Evolutionary conservation across 169 alveolate species (phyloP).

Genomic region (Plasmodium knowlesi): DNA sequence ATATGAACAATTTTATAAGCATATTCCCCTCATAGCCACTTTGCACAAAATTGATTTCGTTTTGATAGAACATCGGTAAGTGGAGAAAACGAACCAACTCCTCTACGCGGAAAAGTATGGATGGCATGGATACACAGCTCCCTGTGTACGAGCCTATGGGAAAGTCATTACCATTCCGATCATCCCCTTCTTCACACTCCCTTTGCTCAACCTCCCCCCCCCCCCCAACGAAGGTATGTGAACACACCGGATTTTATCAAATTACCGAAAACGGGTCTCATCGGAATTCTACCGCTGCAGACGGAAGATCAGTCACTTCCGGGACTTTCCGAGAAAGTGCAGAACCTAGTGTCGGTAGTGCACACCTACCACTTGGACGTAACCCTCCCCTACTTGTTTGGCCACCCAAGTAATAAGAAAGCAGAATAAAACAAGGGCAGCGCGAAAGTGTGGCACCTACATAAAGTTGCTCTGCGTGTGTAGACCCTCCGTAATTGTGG

Average conservation of each 20-base stretch:
- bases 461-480: background rate
- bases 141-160: background rate
- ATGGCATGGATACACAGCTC: background rate
- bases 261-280: constrained; percentile 4
- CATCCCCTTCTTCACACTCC: background rate
- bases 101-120: background rate
- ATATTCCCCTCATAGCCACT: constrained; percentile 38
- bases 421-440: background rate
- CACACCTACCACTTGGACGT: constrained; percentile 12
- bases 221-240: constrained; percentile 11
- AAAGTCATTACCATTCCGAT: background rate
- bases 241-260: constrained; percentile 1
- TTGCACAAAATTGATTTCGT: constrained; percentile 14
- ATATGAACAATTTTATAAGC: constrained; percentile 63
- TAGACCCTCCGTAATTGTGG: no score
- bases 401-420: constrained; percentile 12
- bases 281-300: constrained; percentile 24
- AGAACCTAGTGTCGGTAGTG: background rate
- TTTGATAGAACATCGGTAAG: constrained; percentile 35
- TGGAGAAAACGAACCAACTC: background rate
- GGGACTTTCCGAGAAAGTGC: background rate
- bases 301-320: background rate
- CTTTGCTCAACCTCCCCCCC: background rate
- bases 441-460: background rate
- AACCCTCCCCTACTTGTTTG: constrained; percentile 40